Percentiles rank a stretch among this genome's conserved stretches.
Evolutionary conservation across 2,329 filamentous ascomycete genomes (phyloP).

Genomic region (Teratosphaeriaceae sp.): DNA sequence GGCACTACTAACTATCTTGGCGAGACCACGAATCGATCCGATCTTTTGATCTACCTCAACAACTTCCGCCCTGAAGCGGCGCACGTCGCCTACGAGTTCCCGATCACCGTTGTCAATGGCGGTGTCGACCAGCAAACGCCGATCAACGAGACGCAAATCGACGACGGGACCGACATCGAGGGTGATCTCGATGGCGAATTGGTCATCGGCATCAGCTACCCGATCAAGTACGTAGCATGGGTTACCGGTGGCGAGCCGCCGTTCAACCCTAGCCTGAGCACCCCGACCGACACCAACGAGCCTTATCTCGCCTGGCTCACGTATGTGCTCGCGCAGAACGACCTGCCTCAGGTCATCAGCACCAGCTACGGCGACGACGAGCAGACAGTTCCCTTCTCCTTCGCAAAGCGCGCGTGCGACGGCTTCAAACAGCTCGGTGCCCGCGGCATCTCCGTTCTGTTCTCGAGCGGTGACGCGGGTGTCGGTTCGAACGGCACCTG

Average conservation of each 20-base stretch:
- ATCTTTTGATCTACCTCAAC: constrained; percentile 52
- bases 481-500: constrained; percentile 44
- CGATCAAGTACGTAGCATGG: constrained; percentile 51
- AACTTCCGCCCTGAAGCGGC: constrained; percentile 47
- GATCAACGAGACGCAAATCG: constrained; percentile 26
- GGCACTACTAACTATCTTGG: constrained; percentile 44
- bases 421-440: constrained; percentile 60
- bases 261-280: constrained; percentile 43
- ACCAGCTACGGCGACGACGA: constrained; percentile 64
- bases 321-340: constrained; percentile 47
- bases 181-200: constrained; percentile 61
- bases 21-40: constrained; percentile 45
- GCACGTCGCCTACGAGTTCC: constrained; percentile 49
- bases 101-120: constrained; percentile 49
- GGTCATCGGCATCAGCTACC: constrained; percentile 49
- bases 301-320: constrained; percentile 60
- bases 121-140: constrained; percentile 43
- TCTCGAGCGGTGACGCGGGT: constrained; percentile 56
- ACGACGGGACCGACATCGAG: constrained; percentile 35
- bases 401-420: constrained; percentile 56
- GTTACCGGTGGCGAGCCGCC: constrained; percentile 53
- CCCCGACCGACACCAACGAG: constrained; percentile 54
- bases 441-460: constrained; percentile 59
- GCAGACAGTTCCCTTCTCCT: constrained; percentile 54
- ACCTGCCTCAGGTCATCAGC: constrained; percentile 56